Evolutionary conservation across 2,329 filamentous ascomycete genomes (phyloP).

Genomic region (Fusarium lateritium): DNA sequence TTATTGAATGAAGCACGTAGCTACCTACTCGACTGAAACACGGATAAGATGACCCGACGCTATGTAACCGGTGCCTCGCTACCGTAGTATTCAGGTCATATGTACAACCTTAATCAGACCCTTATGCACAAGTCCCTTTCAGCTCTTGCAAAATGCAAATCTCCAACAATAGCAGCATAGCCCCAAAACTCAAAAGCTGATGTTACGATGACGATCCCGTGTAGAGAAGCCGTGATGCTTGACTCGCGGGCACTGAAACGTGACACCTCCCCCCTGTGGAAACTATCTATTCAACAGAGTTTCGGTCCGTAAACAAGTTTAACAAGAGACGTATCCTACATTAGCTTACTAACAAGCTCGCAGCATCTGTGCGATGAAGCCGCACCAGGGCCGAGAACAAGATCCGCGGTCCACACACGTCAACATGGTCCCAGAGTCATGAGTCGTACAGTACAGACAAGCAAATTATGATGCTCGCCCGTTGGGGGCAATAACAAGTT

Average conservation of each 20-base stretch:
- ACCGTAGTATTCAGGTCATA: slow-evolving; percentile 11
- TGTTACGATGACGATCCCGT: slow-evolving; percentile 23
- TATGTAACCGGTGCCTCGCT: slow-evolving; percentile 4
- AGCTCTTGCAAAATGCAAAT: slow-evolving; percentile 21
- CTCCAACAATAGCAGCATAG: slow-evolving; percentile 22
- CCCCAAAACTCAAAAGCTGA: slow-evolving; percentile 19
- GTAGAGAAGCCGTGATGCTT: slow-evolving; percentile 5
- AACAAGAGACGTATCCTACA: neutral
- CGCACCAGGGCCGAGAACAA: slow-evolving; percentile 33
- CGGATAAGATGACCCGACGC: slow-evolving; percentile 3
- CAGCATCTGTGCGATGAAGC: slow-evolving; percentile 18
- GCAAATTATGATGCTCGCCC: slow-evolving; percentile 16
- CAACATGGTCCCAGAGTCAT: slow-evolving; percentile 16
- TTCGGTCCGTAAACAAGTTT: slow-evolving; percentile 25
- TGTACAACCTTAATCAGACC: slow-evolving; percentile 15
- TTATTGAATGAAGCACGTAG: neutral
- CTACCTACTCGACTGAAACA: slow-evolving; percentile 4
- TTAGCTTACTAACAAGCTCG: slow-evolving; percentile 13
- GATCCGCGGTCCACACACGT: slow-evolving; percentile 20
- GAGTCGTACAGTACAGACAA: slow-evolving; percentile 23
- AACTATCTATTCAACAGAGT: slow-evolving; percentile 33
- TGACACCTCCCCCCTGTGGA: slow-evolving; percentile 21
- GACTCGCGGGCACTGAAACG: slow-evolving; percentile 32
- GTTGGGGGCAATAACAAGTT: neutral
- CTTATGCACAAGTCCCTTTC: neutral